Percentiles rank a stretch among this genome's conserved stretches.
Conservation (phyloP, 345 rosid genomes). For the Eucalyptus victrix region DNA sequence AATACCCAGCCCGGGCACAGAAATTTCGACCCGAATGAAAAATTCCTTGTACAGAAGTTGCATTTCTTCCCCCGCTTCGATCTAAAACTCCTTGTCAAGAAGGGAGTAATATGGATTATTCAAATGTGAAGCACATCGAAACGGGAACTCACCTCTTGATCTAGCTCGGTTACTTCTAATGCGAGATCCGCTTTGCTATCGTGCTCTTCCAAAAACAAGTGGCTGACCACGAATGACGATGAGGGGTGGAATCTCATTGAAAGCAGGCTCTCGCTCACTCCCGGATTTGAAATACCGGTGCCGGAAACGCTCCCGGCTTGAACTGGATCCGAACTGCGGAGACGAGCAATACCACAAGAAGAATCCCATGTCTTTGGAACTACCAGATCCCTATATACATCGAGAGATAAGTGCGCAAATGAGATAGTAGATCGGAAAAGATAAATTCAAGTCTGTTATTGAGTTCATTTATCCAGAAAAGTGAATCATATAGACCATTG, state of each 20-base stretch:
- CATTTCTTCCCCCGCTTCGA: not conserved
- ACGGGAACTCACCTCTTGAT: not conserved
- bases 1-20: not conserved
- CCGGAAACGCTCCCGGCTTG: not conserved
- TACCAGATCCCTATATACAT: not conserved
- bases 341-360: not conserved
- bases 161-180: not conserved
- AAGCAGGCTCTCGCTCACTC: not conserved
- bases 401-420: not conserved
- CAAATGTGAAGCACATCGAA: not conserved
- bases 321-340: not conserved
- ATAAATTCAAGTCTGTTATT: not conserved
- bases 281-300: not conserved
- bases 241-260: not conserved
- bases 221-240: not conserved
- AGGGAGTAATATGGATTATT: not conserved
- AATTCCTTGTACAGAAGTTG: not conserved
- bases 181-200: not conserved
- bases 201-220: not conserved
- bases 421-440: not conserved
- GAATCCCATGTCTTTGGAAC: not conserved
- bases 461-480: not conserved
- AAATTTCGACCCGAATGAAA: not conserved
- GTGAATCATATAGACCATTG: not conserved
- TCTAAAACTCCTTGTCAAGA: not conserved